Percentiles rank a stretch among this genome's conserved stretches.
These are phyloP conservation scores for Kitagawia praeruptora DNA, from an alignment of 129 eudicot species.

Conservation along the genomic window DNA sequence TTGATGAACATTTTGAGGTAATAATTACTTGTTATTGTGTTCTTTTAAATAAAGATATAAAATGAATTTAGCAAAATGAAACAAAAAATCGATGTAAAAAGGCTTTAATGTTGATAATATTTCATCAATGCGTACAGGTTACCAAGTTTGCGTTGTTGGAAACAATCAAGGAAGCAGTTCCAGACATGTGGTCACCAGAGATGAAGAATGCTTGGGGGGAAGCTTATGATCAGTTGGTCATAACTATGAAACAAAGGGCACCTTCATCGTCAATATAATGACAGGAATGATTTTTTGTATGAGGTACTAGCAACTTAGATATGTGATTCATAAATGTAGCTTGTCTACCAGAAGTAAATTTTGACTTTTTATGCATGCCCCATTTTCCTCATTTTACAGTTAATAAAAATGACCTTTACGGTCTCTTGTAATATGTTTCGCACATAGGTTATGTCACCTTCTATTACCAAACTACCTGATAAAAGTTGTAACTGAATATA, in stretches of 20 bases:
- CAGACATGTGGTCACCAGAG: conserved; percentile 60
- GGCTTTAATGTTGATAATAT: background rate
- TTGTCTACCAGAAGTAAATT: background rate
- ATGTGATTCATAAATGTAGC: background rate
- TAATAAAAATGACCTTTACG: background rate
- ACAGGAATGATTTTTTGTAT: background rate
- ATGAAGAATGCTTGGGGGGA: conserved; percentile 59
- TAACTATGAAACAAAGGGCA: conserved; percentile 33
- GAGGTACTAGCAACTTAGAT: background rate
- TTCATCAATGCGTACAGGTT: conserved; percentile 21
- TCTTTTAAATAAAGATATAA: background rate
- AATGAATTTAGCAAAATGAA: too few relatives aligned
- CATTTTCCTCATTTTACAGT: background rate
- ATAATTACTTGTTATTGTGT: background rate
- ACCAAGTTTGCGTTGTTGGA: conserved; percentile 53
- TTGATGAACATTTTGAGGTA: conserved; percentile 72
- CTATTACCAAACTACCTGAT: too few relatives aligned
- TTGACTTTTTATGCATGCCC: background rate
- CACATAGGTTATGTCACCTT: too few relatives aligned
- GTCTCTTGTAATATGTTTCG: too few relatives aligned
- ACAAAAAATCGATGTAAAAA: too few relatives aligned
- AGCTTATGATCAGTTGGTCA: conserved; percentile 52
- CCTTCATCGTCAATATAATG: background rate
- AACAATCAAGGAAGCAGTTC: conserved; percentile 56
- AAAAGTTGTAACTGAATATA: too few relatives aligned